Evolutionary conservation across 1,139 yeast species (phyloP).

Genomic region (Saccharomycopsis phalli): DNA sequence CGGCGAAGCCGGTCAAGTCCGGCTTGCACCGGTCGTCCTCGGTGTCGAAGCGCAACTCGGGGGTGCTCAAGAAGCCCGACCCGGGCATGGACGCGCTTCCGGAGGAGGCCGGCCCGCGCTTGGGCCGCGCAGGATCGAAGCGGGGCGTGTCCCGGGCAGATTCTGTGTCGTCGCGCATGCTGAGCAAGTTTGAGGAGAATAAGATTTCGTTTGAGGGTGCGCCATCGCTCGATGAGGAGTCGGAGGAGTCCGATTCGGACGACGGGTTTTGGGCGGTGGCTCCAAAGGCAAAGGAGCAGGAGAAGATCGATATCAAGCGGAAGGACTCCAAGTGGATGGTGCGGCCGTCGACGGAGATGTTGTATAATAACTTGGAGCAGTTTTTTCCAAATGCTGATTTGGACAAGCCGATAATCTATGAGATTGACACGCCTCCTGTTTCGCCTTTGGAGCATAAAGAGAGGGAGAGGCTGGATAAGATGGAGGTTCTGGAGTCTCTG

Average conservation of each 20-base stretch:
- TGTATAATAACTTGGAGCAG: constrained; percentile 81
- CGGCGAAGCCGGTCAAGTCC: constrained; percentile 39
- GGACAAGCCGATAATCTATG: constrained; percentile 86
- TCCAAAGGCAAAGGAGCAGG: constrained; percentile 23
- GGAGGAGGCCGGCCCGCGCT: constrained; percentile 16
- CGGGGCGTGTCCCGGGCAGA: constrained; percentile 16
- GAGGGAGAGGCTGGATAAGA: no score
- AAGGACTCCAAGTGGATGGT: constrained; percentile 41
- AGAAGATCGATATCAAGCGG: constrained; percentile 5
- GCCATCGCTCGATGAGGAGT: constrained; percentile 43
- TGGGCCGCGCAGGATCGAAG: no score
- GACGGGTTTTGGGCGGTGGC: constrained; percentile 54
- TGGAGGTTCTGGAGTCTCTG: constrained; percentile 6
- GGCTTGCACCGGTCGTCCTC: constrained; percentile 15
- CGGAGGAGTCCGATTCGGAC: constrained; percentile 29
- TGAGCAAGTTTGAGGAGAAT: constrained; percentile 45
- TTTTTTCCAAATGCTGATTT: constrained; percentile 91
- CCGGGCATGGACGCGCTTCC: no score
- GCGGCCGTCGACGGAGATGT: constrained; percentile 91
- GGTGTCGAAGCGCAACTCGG: constrained; percentile 5
- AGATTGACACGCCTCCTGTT: constrained; percentile 39
- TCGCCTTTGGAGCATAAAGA: constrained; percentile 37
- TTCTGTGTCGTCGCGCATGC: background rate
- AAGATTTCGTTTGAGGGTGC: constrained; percentile 65
- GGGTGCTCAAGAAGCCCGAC: constrained; percentile 7